Evolutionary conservation across 2,329 filamentous ascomycete species (phyloP).

Genomic region (Furcasterigmium furcatum): DNA sequence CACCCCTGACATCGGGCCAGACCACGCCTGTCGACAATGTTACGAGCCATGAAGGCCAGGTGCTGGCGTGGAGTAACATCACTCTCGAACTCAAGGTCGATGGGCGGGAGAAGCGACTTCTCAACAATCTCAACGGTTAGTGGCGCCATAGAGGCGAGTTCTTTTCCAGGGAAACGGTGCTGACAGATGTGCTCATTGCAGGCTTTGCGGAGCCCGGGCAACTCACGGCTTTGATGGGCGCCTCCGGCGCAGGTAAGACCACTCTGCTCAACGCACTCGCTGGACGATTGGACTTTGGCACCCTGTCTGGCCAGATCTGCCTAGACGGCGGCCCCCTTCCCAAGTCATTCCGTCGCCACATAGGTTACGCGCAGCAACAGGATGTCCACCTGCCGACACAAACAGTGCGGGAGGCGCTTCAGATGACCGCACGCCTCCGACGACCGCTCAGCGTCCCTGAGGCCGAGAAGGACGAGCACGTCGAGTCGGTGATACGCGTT

Average conservation of each 20-base stretch:
- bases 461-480: conserved; percentile 63
- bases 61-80: too few relatives aligned
- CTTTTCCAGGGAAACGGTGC: too few relatives aligned
- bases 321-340: conserved; percentile 61
- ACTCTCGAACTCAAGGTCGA: not conserved
- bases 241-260: conserved; percentile 79
- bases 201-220: conserved; percentile 79
- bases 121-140: conserved; percentile 31
- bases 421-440: conserved; percentile 64
- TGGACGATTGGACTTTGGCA: conserved; percentile 64
- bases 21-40: too few relatives aligned
- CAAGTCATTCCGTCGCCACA: conserved; percentile 61
- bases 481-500: conserved; percentile 62
- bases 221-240: conserved; percentile 79
- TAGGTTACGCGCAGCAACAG: conserved; percentile 68
- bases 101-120: conserved; percentile 4
- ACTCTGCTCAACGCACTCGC: conserved; percentile 75
- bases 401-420: conserved; percentile 64
- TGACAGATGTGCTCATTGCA: too few relatives aligned
- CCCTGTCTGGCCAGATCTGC: conserved; percentile 59
- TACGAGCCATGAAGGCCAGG: too few relatives aligned
- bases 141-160: too few relatives aligned
- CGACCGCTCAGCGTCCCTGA: conserved; percentile 52
- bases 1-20: too few relatives aligned
- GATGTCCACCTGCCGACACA: conserved; percentile 64